Percentiles rank a stretch among this genome's conserved stretches.
phyloP scores from a whole-genome alignment of 2,329 filamentous ascomycete genomes.

The Pleurostoma richardsiae region DNA sequence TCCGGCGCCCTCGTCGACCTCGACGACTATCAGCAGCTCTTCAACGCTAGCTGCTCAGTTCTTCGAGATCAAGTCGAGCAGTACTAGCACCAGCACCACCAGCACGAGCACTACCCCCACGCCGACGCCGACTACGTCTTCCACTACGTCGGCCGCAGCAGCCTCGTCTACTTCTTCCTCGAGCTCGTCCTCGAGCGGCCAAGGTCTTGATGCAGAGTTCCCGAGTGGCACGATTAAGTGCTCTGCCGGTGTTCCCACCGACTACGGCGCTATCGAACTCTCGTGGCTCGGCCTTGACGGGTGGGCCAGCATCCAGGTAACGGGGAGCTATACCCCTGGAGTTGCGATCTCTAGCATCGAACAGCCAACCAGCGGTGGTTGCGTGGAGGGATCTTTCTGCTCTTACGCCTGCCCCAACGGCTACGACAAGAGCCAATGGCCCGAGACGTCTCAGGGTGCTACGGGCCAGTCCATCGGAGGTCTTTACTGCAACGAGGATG shows the following conservation, averaged over 20 bases:
- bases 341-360: slow-evolving; percentile 61
- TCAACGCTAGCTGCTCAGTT: slow-evolving; percentile 40
- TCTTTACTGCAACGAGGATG: slow-evolving; percentile 67
- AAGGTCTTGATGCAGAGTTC: slow-evolving; percentile 64
- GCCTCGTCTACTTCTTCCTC: slow-evolving; percentile 17
- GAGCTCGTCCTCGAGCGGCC: slow-evolving; percentile 25
- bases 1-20: slow-evolving; percentile 24
- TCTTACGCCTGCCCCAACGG: slow-evolving; percentile 91
- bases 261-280: slow-evolving; percentile 73
- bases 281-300: slow-evolving; percentile 65
- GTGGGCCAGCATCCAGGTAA: slow-evolving; percentile 65
- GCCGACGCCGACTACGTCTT: slow-evolving; percentile 18
- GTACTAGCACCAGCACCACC: slow-evolving; percentile 21
- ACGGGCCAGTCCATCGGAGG: slow-evolving; percentile 86
- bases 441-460: slow-evolving; percentile 63
- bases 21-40: slow-evolving; percentile 25
- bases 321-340: slow-evolving; percentile 42
- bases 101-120: slow-evolving; percentile 18
- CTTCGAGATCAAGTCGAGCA: slow-evolving; percentile 38
- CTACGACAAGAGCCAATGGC: slow-evolving; percentile 92
- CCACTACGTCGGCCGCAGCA: slow-evolving; percentile 14
- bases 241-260: slow-evolving; percentile 61
- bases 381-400: slow-evolving; percentile 66
- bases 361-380: slow-evolving; percentile 57
- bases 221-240: slow-evolving; percentile 71